These are phyloP conservation scores for Eucalyptus polyanthemos DNA, from an alignment of 345 rosid species.

Conservation along the genomic window DNA sequence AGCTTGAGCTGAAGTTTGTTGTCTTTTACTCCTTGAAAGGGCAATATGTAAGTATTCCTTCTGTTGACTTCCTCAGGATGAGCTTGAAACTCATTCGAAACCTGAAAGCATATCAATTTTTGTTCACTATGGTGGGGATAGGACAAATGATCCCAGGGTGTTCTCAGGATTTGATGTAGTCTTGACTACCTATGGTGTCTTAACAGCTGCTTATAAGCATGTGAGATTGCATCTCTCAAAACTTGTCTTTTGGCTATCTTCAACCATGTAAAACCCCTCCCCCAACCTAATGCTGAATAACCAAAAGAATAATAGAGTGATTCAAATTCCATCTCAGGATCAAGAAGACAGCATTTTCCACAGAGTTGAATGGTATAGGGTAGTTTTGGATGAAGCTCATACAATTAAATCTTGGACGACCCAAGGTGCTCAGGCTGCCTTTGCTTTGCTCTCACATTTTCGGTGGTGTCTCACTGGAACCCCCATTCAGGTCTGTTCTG, in stretches of 20 bases:
- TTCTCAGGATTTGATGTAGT: slow-evolving; percentile 46
- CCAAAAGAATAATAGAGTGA: background rate
- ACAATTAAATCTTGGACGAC: slow-evolving; percentile 48
- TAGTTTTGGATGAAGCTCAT: slow-evolving; percentile 71
- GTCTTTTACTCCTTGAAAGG: too few species aligned
- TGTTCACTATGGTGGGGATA: slow-evolving; percentile 55
- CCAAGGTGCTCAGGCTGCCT: slow-evolving; percentile 39
- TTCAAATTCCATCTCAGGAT: slow-evolving; percentile 13
- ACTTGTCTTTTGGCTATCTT: background rate
- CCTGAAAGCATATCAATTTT: slow-evolving; percentile 34
- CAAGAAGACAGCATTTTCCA: slow-evolving; percentile 33
- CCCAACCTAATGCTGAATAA: background rate
- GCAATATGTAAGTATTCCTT: background rate
- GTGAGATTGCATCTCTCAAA: slow-evolving; percentile 11
- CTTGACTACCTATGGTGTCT: slow-evolving; percentile 61
- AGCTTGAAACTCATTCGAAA: slow-evolving; percentile 52
- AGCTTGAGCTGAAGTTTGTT: background rate
- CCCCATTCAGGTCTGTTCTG: slow-evolving; percentile 39
- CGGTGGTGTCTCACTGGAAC: slow-evolving; percentile 78
- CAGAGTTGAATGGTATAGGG: slow-evolving; percentile 48
- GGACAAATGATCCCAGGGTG: slow-evolving; percentile 34
- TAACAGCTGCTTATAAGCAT: slow-evolving; percentile 39
- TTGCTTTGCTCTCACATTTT: slow-evolving; percentile 35
- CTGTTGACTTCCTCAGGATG: slow-evolving; percentile 25
- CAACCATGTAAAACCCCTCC: background rate